These are phyloP conservation scores for Cardamine resedifolia DNA, from an alignment of 345 rosid genomes.

Conservation along the genomic window DNA sequence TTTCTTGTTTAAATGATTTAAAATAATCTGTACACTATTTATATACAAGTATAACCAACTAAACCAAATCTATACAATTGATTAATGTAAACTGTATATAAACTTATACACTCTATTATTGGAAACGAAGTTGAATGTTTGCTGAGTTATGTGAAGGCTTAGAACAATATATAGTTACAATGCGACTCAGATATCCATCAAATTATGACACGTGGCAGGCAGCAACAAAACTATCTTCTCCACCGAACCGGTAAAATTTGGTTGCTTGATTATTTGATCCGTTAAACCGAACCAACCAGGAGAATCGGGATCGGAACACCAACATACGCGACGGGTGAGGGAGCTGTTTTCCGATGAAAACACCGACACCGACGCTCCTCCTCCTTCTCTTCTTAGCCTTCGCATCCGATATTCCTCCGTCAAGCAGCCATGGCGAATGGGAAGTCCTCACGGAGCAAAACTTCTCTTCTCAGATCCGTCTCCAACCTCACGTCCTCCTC, in stretches of 20 bases:
- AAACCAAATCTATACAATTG: too few species aligned
- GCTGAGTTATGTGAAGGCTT: too few species aligned
- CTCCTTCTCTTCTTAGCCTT: constrained; percentile 10
- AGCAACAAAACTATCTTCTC: background rate
- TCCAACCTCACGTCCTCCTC: constrained; percentile 71
- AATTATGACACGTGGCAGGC: constrained; percentile 20
- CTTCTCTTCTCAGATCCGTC: constrained; percentile 83
- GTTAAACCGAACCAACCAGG: constrained; percentile 23
- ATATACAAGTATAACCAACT: too few species aligned
- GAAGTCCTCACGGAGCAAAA: constrained; percentile 64
- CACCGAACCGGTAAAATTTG: constrained; percentile 31
- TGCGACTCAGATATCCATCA: too few species aligned
- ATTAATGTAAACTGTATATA: too few species aligned
- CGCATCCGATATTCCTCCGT: background rate
- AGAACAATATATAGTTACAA: too few species aligned
- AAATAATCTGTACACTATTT: too few species aligned
- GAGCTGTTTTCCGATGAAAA: constrained; percentile 30
- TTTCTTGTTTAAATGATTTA: too few species aligned
- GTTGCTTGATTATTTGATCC: background rate
- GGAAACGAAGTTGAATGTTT: too few species aligned
- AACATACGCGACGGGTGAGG: constrained; percentile 20
- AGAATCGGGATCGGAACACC: constrained; percentile 15
- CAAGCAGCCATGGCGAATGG: constrained; percentile 50
- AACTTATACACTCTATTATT: too few species aligned
- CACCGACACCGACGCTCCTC: constrained; percentile 25